These are phyloP conservation scores for Eurotiales sp. DNA, from an alignment of 2,329 filamentous ascomycete genomes.

Conservation along the genomic window DNA sequence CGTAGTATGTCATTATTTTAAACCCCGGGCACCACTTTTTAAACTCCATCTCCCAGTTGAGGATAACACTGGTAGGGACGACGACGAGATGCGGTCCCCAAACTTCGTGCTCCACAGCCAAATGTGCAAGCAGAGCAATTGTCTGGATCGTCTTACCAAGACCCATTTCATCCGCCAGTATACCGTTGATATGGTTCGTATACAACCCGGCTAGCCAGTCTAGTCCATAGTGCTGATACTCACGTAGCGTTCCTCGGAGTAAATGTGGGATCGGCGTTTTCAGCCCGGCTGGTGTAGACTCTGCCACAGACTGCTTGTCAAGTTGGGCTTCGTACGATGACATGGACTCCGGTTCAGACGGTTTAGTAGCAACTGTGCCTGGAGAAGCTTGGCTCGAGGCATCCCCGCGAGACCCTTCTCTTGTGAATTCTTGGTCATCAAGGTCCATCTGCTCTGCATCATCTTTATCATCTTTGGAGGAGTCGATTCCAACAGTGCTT, in stretches of 20 bases:
- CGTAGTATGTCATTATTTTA: constrained; percentile 96
- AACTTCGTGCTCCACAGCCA: constrained; percentile 82
- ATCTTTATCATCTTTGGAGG: constrained; percentile 13
- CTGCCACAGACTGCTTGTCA: constrained; percentile 33
- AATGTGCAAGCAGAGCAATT: constrained; percentile 85
- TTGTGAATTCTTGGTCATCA: background rate
- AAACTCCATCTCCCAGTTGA: constrained; percentile 99
- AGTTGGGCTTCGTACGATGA: constrained; percentile 36
- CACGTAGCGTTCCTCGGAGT: constrained; percentile 80
- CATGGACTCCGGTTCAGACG: constrained; percentile 43
- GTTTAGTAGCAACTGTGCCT: constrained; percentile 41
- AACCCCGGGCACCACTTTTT: constrained; percentile 97
- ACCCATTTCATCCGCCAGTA: constrained; percentile 97
- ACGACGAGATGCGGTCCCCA: constrained; percentile 97
- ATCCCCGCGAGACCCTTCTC: constrained; percentile 24
- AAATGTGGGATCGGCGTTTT: constrained; percentile 77
- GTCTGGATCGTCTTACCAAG: constrained; percentile 98
- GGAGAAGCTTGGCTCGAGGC: constrained; percentile 42
- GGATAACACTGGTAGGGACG: constrained; percentile 95
- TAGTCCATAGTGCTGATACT: constrained; percentile 94
- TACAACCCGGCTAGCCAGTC: constrained; percentile 96
- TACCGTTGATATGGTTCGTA: constrained; percentile 88
- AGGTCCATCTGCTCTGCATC: background rate
- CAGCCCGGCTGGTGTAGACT: constrained; percentile 37
- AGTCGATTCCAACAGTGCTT: background rate